Evolutionary conservation across 768 basidiomycete species (phyloP), one percentile per base, ranked within the genome.

Genomic region (Sistotremastrum niveocremeum): DNA sequence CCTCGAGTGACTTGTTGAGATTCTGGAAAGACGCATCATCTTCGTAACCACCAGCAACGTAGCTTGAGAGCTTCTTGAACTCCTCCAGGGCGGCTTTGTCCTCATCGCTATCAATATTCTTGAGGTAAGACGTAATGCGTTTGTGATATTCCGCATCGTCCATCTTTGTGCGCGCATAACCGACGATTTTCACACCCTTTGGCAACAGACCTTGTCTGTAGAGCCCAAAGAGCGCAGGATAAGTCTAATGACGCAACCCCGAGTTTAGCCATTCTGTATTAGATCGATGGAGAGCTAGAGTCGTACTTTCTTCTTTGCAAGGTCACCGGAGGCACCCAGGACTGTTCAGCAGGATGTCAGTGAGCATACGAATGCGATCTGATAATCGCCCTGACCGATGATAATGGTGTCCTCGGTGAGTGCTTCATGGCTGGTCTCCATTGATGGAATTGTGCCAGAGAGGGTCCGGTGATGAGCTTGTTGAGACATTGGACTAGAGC

Each of bases 121-220:
- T 94, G 70, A 99, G 81, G 65, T 94, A 84, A 39, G 80, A 77
- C 1, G 82, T 83, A 40, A 73, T 72, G 43, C 93, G 84, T 61
- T 83, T 82, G 64, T 84, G 76, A 63, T 84, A 97, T 52, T 94
- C 93, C 35, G 70, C 71, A 29, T 68, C 59, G 61, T 83, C 79
- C 90, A 94, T 94, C 69, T 91, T 94, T 29, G 94, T 91, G 52
- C 94, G 79, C 29, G 94, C 94, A 62, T 98, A 99, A 28, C 94
- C 94, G 47, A 99, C 81, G 63, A 99, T 91, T 66, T 83, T 82
- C 54, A 83, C 73, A 62, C 76, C 84, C 45, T 72, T 71, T 30
- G 94, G 93, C 33, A 99, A 77, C 67, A 80, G 81, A 39, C 73
- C 77, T 51, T 79, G 76, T 52, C 72, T 72, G 70, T 76, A 95